A percentile compares a stretch with the other conserved stretches of the same genome.
phyloP scores from a whole-genome alignment of 2,329 filamentous ascomycete species.

The Thermothelomyces thermophilus region DNA sequence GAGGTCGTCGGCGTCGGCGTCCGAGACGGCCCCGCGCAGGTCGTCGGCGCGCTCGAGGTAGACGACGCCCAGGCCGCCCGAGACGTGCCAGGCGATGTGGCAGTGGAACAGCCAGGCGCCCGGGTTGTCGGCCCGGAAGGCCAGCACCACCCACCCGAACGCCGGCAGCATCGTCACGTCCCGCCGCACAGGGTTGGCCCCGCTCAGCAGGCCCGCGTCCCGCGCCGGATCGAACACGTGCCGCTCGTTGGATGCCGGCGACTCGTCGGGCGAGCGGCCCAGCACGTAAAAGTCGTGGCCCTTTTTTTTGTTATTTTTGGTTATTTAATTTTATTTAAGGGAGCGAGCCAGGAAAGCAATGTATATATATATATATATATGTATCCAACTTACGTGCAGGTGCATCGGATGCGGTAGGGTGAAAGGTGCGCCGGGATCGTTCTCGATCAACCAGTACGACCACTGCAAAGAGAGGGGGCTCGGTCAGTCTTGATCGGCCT shows the following conservation, averaged over 20 bases:
- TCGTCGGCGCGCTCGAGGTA: conserved; percentile 37
- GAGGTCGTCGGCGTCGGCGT: conserved; percentile 19
- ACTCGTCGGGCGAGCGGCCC: conserved; percentile 25
- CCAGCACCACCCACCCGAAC: conserved; percentile 41
- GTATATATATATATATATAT: not conserved
- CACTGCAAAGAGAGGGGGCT: conserved; percentile 18
- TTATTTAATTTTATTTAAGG: not conserved
- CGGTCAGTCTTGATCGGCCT: too few species aligned
- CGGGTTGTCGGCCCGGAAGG: conserved; percentile 45
- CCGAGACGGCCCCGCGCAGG: conserved; percentile 10
- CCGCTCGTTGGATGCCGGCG: conserved; percentile 12
- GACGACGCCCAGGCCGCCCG: conserved; percentile 43
- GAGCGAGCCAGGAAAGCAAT: too few species aligned
- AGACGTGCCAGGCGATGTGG: conserved; percentile 46
- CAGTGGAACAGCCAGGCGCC: conserved; percentile 45
- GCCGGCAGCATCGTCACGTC: conserved; percentile 41
- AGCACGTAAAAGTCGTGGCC: conserved; percentile 33
- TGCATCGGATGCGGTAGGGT: conserved; percentile 27
- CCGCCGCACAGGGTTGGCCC: conserved; percentile 40
- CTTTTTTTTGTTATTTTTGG: conserved; percentile 18
- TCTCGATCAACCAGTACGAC: conserved; percentile 32
- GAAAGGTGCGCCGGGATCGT: conserved; percentile 26
- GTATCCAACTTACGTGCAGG: conserved; percentile 24
- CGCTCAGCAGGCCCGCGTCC: conserved; percentile 30
- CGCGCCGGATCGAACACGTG: conserved; percentile 25